Evolutionary conservation across 768 basidiomycete genomes (phyloP), one percentile per base, ranked within the genome.

Genomic region (Dendrothele bispora): DNA sequence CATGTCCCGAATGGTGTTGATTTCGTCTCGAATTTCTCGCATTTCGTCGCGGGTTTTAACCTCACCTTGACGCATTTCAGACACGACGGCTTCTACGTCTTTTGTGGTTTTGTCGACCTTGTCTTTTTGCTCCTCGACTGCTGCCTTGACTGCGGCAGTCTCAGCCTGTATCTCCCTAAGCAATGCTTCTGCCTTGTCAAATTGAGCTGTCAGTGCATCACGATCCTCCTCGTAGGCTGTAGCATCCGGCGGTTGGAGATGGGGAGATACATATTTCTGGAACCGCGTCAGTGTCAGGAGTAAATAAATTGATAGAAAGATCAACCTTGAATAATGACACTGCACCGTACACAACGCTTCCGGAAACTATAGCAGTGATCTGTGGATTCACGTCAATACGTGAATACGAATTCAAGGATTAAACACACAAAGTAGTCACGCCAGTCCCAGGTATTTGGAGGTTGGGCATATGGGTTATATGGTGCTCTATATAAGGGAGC

Each of bases 351-450:
- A 83, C 79, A 5, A 95, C 69, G 5, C 87, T 80, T 1, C 95
- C 94, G 34, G 94, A 94, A 15, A 98, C 73, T 27, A 98, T 86
- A 11, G 88, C 86, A 63, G 95, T 91, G 58, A 99, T 95, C 95
- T 98, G 61, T 18, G 4, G 8, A 2, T 12, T 3, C 18, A 8
- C 10, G n/a, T n/a, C 10, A 20, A 10, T 25, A 47, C 17, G 28
- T 39, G 36, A 39, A 32, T 20, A 14, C 39, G 38, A 29, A 35
- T 29, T 29, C 24, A 24, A 36, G 6, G 14, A 39, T 25, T 25
- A 28, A 17, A 72, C 90, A 60, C 61, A 95, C 94, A 64, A 98
- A 99, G 66, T 95, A 92, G 68, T 99, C 97, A 49, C 95, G 77
- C 97, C 97, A 99, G 65, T 98, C 95, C 80, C 90, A 84, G 49